Percentiles rank a stretch among this genome's conserved stretches.
Conservation (phyloP, 2,329 filamentous ascomycete genomes). For the Stagonosporopsis cucurbitacearum region DNA sequence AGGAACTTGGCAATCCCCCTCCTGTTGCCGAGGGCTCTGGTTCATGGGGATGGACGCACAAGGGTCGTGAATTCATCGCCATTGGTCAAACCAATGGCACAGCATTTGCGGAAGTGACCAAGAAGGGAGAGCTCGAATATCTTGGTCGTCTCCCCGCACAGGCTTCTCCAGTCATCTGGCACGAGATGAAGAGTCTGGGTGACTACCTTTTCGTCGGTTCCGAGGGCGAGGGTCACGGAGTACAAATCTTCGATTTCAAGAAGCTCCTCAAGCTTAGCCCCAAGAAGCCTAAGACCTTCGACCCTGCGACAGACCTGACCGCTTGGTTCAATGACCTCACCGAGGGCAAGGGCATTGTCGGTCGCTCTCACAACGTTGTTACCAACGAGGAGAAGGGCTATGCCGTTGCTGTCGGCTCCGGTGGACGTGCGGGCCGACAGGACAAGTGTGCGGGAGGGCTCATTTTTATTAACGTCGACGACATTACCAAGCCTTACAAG, state of each 20-base stretch:
- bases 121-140: slow-evolving; percentile 58
- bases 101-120: slow-evolving; percentile 60
- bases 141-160: slow-evolving; percentile 60
- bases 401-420: slow-evolving; percentile 44
- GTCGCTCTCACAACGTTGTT: slow-evolving; percentile 47
- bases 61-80: slow-evolving; percentile 62
- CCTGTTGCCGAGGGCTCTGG: slow-evolving; percentile 49
- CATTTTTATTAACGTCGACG: slow-evolving; percentile 65
- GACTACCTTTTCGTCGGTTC: slow-evolving; percentile 53
- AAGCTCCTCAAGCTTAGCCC: slow-evolving; percentile 47
- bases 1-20: slow-evolving; percentile 57
- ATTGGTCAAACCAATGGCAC: slow-evolving; percentile 64
- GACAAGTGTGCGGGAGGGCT: slow-evolving; percentile 58
- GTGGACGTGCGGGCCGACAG: slow-evolving; percentile 38
- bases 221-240: slow-evolving; percentile 55
- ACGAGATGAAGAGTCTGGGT: slow-evolving; percentile 57
- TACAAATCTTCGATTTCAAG: slow-evolving; percentile 68
- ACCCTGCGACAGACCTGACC: slow-evolving; percentile 37
- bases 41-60: slow-evolving; percentile 62
- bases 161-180: slow-evolving; percentile 56
- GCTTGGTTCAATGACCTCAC: slow-evolving; percentile 37
- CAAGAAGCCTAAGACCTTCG: slow-evolving; percentile 42
- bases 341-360: slow-evolving; percentile 27
- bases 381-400: slow-evolving; percentile 45
- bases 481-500: slow-evolving; percentile 53